A percentile compares a stretch with the other conserved stretches of the same genome.
phyloP scores from a whole-genome alignment of 768 basidiomycete species.

The Artomyces pyxidatus region DNA sequence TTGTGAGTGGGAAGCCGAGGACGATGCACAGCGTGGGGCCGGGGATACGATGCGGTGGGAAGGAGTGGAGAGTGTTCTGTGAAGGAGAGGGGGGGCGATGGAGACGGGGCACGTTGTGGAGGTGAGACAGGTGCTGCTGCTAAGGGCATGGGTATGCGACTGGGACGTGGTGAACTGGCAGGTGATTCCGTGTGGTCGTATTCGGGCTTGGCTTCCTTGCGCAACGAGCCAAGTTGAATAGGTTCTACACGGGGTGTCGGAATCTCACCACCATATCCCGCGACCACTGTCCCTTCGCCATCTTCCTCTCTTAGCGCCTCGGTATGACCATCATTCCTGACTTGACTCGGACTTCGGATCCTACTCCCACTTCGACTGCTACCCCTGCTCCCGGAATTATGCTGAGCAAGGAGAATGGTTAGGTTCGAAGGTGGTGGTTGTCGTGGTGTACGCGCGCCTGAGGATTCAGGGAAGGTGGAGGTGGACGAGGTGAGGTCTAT shows the following conservation, averaged over 20 bases:
- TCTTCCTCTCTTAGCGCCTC: too few species aligned
- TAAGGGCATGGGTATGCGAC: too few species aligned
- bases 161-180: background rate
- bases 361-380: background rate
- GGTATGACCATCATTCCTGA: too few species aligned
- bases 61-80: conserved; percentile 12
- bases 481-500: conserved; percentile 21
- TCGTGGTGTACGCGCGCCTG: conserved; percentile 12
- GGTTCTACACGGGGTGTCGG: background rate
- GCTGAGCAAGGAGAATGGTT: conserved; percentile 28
- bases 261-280: background rate
- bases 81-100: conserved; percentile 2
- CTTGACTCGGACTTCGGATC: too few species aligned
- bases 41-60: conserved; percentile 3
- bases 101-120: background rate
- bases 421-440: conserved; percentile 24
- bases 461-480: conserved; percentile 14
- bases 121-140: background rate
- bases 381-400: conserved; percentile 5
- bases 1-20: background rate
- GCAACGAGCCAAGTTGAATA: background rate
- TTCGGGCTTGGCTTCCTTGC: background rate
- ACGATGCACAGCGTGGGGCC: background rate
- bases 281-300: background rate
- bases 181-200: background rate